A percentile compares a stretch with the other conserved stretches of the same genome.
Evolutionary conservation across 2,329 filamentous ascomycete species (phyloP).

Genomic region (Pseudocercospora cruenta): DNA sequence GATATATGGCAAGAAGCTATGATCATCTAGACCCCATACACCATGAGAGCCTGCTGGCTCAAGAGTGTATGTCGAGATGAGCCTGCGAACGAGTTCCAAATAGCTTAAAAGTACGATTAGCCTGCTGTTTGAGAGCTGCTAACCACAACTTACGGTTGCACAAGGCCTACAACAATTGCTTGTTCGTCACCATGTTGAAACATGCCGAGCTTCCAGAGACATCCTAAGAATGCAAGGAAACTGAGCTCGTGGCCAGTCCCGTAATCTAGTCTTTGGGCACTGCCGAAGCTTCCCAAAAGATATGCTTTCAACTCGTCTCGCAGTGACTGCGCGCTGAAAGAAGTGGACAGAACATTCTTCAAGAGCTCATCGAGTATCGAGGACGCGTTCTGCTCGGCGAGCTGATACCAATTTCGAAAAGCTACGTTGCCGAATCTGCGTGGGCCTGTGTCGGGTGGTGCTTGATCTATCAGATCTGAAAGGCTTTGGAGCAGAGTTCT

Average conservation of each 20-base stretch:
- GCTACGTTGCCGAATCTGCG: conserved; percentile 89
- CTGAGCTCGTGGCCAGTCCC: conserved; percentile 95
- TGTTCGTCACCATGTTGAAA: conserved; percentile 75
- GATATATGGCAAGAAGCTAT: conserved; percentile 91
- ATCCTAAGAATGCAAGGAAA: conserved; percentile 87
- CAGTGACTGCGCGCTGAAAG: neutral
- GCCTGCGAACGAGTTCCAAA: conserved; percentile 73
- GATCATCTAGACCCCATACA: conserved; percentile 98
- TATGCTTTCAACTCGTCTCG: conserved; percentile 72
- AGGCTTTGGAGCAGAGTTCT: conserved; percentile 68
- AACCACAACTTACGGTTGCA: conserved; percentile 71
- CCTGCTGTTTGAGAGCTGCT: neutral
- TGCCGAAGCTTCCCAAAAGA: conserved; percentile 84
- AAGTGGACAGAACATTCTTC: conserved; percentile 1
- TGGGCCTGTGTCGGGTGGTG: conserved; percentile 82
- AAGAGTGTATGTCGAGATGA: conserved; percentile 89
- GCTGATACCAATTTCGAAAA: conserved; percentile 79
- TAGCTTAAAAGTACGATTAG: conserved; percentile 58
- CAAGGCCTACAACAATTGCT: conserved; percentile 76
- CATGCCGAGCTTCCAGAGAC: conserved; percentile 85
- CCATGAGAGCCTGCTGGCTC: conserved; percentile 96
- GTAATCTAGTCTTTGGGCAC: conserved; percentile 86
- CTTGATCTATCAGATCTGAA: conserved; percentile 70
- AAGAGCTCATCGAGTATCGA: conserved; percentile 46
- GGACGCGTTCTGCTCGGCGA: conserved; percentile 65